Evolutionary conservation across 2,329 filamentous ascomycete species (phyloP).

Genomic region (Didymella pinodella): DNA sequence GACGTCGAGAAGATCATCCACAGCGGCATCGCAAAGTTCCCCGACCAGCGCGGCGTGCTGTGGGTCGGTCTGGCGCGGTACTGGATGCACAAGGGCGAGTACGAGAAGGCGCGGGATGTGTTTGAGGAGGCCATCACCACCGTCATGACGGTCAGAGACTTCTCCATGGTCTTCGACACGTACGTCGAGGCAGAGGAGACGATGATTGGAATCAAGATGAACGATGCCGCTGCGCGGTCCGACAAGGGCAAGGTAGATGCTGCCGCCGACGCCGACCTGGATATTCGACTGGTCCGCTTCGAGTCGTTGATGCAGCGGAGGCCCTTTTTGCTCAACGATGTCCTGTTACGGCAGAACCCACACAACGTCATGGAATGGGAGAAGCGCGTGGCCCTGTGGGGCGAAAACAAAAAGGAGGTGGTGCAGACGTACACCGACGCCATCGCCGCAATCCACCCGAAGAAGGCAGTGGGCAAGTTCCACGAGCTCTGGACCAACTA

Average conservation of each 20-base stretch:
- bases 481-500: constrained; percentile 97
- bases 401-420: constrained; percentile 87
- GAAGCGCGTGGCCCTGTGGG: constrained; percentile 95
- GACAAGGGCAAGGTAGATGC: constrained; percentile 80
- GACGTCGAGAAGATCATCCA: constrained; percentile 91
- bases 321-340: constrained; percentile 95
- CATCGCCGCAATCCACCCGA: constrained; percentile 90
- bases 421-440: constrained; percentile 95
- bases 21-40: constrained; percentile 88
- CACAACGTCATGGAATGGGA: constrained; percentile 98
- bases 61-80: constrained; percentile 96
- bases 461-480: constrained; percentile 91
- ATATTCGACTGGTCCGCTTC: constrained; percentile 97
- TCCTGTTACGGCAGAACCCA: constrained; percentile 91
- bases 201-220: constrained; percentile 89
- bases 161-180: constrained; percentile 93
- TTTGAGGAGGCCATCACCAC: constrained; percentile 97
- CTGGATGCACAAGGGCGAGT: constrained; percentile 92
- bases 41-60: constrained; percentile 91
- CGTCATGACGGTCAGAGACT: constrained; percentile 98
- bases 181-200: constrained; percentile 98
- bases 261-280: constrained; percentile 89
- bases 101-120: constrained; percentile 89
- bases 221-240: constrained; percentile 80
- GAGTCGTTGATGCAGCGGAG: constrained; percentile 97